phyloP scores from a whole-genome alignment of 129 eudicot genomes.

The Artemisia argyi region DNA sequence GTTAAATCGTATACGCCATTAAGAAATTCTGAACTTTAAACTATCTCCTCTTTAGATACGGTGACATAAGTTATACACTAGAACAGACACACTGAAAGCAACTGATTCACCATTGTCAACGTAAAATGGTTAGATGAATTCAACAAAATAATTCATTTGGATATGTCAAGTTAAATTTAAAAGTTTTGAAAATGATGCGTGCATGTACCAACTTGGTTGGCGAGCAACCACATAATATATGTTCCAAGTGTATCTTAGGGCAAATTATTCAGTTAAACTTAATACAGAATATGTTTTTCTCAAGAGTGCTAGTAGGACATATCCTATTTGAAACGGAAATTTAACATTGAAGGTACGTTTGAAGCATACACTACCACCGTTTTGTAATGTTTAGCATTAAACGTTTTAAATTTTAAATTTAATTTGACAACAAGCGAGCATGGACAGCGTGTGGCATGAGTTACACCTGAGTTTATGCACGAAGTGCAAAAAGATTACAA shows the following conservation, averaged over 20 bases:
- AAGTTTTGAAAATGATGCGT: constrained; percentile 35
- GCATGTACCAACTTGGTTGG: constrained; percentile 28
- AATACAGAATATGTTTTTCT: no score
- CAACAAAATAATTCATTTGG: neutral
- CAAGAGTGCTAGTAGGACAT: no score
- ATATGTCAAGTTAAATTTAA: neutral
- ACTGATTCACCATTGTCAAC: constrained; percentile 27
- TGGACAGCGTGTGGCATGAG: no score
- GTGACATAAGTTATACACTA: constrained; percentile 33
- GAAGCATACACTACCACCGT: no score
- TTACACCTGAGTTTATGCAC: no score
- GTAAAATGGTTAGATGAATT: constrained; percentile 2
- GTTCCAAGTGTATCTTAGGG: constrained; percentile 13
- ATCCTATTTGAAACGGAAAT: no score
- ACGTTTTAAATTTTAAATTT: no score
- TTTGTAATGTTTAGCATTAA: no score
- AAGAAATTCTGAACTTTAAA: neutral
- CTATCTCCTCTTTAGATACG: constrained; percentile 23
- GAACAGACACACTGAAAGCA: constrained; percentile 28
- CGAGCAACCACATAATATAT: constrained; percentile 9
- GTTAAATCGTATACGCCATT: constrained; percentile 5
- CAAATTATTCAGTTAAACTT: constrained; percentile 8
- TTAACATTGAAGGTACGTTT: no score
- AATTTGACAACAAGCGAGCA: no score
- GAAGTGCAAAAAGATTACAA: no score